Base-by-base conservation (phyloP, 192 early-diverging fungal species). In the Chytriomyces sp. region DNA sequence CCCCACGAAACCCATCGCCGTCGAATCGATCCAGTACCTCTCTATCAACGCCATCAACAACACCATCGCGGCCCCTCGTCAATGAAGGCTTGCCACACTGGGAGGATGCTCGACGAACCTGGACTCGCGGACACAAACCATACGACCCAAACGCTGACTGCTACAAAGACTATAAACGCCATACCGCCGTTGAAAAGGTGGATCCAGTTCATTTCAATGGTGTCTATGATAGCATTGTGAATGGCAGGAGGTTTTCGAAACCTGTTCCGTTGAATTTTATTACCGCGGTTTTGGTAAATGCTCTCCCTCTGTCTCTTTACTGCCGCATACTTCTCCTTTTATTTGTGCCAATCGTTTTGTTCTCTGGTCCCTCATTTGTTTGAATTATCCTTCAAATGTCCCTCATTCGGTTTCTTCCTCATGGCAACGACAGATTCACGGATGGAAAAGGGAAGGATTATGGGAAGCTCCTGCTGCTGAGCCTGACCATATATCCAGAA, bases 241-340 rank as follows among this genome's bases (percentile, higher is more conserved):
- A 76, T 23, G 86, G 86, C 5, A 64, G 86, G 68, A 64, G 84
- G 66, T 87, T 87, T 75, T 64, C 81, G 5, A 79, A 80, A 61
- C 64, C 80, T 5, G 82, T 87, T 1, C 86, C 86, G 24, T 77
- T 87, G 62, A 64, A 72, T 4, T 87, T 87, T 73, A 81, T 87
- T 13, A 82, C 78, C 9, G 69, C 78, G 16, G 80, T 87, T 13
- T 65, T 87, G 78, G 79, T 87, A 65, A n/a, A 71, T 67, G n/a
- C 47, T 6, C 13, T 35, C 2, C 4, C 20, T 59, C 11, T 59
- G 7, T 43, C 2, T 20, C 43, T 20, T 60, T 5, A 7, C 26
- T 9, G 24, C 7, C 7, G 18, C 18, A 44, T 13, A 49, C 18
- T 50, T 50, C 63, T 26, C 61, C 3, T 3, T 61, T 61, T 48